Conservation (phyloP, 2,329 filamentous ascomycete genomes). For the Neophaeococcomyces mojaviensis region DNA sequence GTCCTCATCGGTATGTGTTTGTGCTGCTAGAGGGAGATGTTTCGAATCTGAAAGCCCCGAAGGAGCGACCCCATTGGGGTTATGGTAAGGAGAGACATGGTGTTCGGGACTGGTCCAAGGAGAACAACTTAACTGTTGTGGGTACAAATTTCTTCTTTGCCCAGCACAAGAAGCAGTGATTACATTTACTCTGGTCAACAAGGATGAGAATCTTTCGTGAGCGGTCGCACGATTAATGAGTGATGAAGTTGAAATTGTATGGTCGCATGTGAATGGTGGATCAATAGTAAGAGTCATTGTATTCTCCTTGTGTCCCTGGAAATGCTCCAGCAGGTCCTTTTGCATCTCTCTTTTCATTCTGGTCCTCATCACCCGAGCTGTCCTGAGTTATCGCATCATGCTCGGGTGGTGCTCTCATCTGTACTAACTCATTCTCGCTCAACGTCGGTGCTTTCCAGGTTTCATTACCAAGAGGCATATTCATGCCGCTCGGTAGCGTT, state of each 20-base stretch:
- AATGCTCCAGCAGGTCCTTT: constrained; percentile 28
- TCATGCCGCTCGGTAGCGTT: constrained; percentile 78
- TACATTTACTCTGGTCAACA: too few relatives aligned
- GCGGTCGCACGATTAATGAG: too few relatives aligned
- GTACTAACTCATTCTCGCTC: constrained; percentile 53
- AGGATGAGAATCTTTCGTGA: too few relatives aligned
- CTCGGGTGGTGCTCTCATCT: constrained; percentile 51
- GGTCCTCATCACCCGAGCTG: constrained; percentile 33
- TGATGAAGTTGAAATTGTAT: neutral
- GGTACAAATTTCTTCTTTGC: constrained; percentile 27
- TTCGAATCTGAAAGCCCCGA: constrained; percentile 37
- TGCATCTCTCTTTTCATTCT: constrained; percentile 31
- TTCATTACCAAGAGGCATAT: constrained; percentile 55
- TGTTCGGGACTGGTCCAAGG: constrained; percentile 31
- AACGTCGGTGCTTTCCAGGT: constrained; percentile 57
- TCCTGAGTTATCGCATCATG: constrained; percentile 33
- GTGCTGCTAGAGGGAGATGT: constrained; percentile 40
- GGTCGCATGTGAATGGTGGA: neutral
- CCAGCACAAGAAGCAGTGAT: constrained; percentile 23
- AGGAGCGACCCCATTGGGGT: constrained; percentile 45
- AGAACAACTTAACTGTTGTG: constrained; percentile 26
- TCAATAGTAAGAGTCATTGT: constrained; percentile 13
- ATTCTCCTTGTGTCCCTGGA: constrained; percentile 24
- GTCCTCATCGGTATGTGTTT: constrained; percentile 52
- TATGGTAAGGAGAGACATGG: constrained; percentile 43